Percentiles rank a stretch among this genome's conserved stretches.
Conservation (phyloP, 768 basidiomycete species). For the Boletellus ananiceps region DNA sequence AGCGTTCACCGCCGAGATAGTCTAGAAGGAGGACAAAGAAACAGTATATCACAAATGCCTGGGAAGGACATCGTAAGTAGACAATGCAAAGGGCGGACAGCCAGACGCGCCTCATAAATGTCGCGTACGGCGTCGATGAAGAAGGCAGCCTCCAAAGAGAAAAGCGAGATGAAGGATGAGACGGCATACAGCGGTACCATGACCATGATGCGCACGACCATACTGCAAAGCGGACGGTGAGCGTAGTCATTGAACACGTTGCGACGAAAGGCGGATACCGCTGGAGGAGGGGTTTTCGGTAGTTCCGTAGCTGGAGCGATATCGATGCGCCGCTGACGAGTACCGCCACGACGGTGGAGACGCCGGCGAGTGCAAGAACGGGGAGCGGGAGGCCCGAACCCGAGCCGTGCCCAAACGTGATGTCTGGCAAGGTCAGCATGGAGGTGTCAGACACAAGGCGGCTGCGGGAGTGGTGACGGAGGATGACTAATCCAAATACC, state of each 20-base stretch:
- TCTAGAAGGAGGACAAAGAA: conserved; percentile 81
- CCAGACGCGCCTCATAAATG: conserved; percentile 78
- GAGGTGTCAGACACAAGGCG: background rate
- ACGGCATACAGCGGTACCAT: conserved; percentile 95
- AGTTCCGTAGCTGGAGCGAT: conserved; percentile 78
- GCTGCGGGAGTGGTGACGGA: too few species aligned
- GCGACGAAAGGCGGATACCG: conserved; percentile 42
- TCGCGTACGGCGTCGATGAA: conserved; percentile 94
- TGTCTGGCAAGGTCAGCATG: conserved; percentile 14
- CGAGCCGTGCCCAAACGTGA: conserved; percentile 37
- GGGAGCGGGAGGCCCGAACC: conserved; percentile 56
- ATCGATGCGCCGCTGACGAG: conserved; percentile 71
- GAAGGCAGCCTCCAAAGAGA: conserved; percentile 92
- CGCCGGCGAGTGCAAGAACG: conserved; percentile 58
- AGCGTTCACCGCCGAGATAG: conserved; percentile 90
- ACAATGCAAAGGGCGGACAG: background rate
- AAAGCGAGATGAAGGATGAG: conserved; percentile 86
- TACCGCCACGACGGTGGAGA: conserved; percentile 67
- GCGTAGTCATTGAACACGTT: conserved; percentile 4
- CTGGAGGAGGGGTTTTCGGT: conserved; percentile 76
- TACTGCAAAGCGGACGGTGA: conserved; percentile 39
- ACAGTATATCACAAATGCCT: conserved; percentile 95
- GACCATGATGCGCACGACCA: conserved; percentile 92
- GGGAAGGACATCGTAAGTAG: background rate
- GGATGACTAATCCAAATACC: conserved; percentile 2